Evolutionary conservation across 2,329 filamentous ascomycete genomes (phyloP).

Genomic region (Aspergillus hortae): DNA sequence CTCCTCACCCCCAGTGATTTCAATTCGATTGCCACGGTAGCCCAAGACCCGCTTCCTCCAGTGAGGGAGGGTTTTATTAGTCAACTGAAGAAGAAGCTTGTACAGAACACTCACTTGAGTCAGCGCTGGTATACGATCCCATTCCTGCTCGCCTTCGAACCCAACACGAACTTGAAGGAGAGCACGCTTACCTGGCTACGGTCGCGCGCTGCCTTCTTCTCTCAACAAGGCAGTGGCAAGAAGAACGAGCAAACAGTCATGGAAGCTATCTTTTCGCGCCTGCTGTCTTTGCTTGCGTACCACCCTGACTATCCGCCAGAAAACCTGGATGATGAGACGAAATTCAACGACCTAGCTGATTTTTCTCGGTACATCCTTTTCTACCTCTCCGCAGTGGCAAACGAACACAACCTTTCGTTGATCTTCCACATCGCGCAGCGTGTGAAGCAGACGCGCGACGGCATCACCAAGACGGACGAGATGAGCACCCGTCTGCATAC

Average conservation of each 20-base stretch:
- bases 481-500: slow-evolving; percentile 64
- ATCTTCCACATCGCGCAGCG: slow-evolving; percentile 91
- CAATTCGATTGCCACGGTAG: slow-evolving; percentile 73
- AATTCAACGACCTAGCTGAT: slow-evolving; percentile 63
- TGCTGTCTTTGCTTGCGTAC: slow-evolving; percentile 85
- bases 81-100: slow-evolving; percentile 71
- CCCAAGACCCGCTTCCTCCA: slow-evolving; percentile 70
- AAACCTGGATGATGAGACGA: slow-evolving; percentile 38
- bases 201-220: slow-evolving; percentile 68
- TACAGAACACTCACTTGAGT: slow-evolving; percentile 64
- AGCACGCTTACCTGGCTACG: slow-evolving; percentile 84
- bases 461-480: slow-evolving; percentile 56
- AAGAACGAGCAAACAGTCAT: slow-evolving; percentile 59
- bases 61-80: slow-evolving; percentile 77
- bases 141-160: slow-evolving; percentile 90
- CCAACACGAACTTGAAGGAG: slow-evolving; percentile 66
- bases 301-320: slow-evolving; percentile 74
- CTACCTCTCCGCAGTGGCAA: slow-evolving; percentile 78
- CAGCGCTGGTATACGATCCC: slow-evolving; percentile 85
- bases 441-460: slow-evolving; percentile 85
- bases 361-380: slow-evolving; percentile 87
- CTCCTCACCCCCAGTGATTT: slow-evolving; percentile 71
- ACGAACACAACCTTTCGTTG: slow-evolving; percentile 79
- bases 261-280: slow-evolving; percentile 75
- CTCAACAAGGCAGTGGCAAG: slow-evolving; percentile 39